Conservation (phyloP, 139 green algal species). For the Tetraselmis chui region DNA sequence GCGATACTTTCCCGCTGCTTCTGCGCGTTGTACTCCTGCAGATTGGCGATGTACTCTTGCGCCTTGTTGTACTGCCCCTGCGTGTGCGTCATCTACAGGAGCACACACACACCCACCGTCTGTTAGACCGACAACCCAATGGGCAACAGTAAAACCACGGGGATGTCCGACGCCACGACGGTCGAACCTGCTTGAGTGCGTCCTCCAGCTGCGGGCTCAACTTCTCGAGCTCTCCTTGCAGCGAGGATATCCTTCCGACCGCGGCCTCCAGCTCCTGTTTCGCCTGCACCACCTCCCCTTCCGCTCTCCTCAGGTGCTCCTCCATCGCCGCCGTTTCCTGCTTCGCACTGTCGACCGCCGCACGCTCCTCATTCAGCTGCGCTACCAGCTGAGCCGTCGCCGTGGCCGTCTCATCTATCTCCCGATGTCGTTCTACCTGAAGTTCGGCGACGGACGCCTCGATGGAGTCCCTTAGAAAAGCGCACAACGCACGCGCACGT, state of each 20-base stretch:
- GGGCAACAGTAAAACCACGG: no score
- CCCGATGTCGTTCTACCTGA: not conserved
- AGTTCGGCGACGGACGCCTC: not conserved
- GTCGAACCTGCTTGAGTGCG: not conserved
- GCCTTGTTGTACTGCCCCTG: constrained; percentile 10
- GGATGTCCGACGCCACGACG: no score
- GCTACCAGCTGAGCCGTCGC: not conserved
- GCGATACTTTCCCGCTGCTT: not conserved
- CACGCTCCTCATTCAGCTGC: not conserved
- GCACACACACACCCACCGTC: no score
- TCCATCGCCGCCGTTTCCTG: not conserved
- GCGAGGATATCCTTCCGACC: not conserved
- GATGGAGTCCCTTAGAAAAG: not conserved
- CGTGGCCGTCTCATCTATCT: not conserved
- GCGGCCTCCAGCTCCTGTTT: constrained; percentile 2
- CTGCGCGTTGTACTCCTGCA: constrained; percentile 7
- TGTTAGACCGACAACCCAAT: no score
- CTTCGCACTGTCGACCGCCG: not conserved
- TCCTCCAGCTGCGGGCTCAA: not conserved
- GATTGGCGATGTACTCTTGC: constrained; percentile 8
- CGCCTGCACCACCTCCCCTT: not conserved
- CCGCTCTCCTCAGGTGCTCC: not conserved
- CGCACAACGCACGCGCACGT: no score
- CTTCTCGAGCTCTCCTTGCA: not conserved
- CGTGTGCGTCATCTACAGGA: not conserved